Percentiles rank a stretch among this genome's conserved stretches.
These are phyloP conservation scores for Phytophthora rubi DNA, from an alignment of 352 stramenopile genomes.

Conservation along the genomic window DNA sequence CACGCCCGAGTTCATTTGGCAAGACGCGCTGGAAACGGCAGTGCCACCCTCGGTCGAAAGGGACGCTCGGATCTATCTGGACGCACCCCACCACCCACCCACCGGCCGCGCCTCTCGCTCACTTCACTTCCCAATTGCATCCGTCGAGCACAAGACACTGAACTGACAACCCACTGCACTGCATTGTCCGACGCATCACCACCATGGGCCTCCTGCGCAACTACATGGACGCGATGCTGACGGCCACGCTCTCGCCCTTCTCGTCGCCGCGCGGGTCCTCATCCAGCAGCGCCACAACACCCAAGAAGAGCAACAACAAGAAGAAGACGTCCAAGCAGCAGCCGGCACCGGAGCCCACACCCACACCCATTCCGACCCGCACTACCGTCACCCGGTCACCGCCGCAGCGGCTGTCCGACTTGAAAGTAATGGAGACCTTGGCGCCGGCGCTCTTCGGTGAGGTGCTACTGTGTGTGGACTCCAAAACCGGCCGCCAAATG, in stretches of 20 bases:
- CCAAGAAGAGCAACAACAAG: slow-evolving; percentile 20
- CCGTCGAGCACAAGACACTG: slow-evolving; percentile 7
- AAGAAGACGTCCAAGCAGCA: slow-evolving; percentile 11
- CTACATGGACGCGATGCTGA: slow-evolving; percentile 43
- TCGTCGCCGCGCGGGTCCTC: slow-evolving; percentile 20
- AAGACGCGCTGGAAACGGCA: slow-evolving; percentile 26
- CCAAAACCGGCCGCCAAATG: slow-evolving; percentile 41
- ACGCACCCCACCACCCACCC: slow-evolving; percentile 14
- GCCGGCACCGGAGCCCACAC: not conserved
- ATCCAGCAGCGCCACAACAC: slow-evolving; percentile 16
- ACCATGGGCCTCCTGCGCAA: slow-evolving; percentile 42
- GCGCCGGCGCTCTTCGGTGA: slow-evolving; percentile 65
- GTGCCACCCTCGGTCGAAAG: slow-evolving; percentile 26
- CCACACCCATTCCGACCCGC: not conserved
- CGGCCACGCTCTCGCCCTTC: slow-evolving; percentile 34
- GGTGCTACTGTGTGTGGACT: slow-evolving; percentile 60
- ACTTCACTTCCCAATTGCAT: slow-evolving; percentile 43
- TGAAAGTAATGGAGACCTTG: slow-evolving; percentile 48
- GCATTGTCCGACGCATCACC: slow-evolving; percentile 4
- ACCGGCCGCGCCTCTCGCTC: slow-evolving; percentile 10
- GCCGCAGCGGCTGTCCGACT: slow-evolving; percentile 40
- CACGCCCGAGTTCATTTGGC: slow-evolving; percentile 16
- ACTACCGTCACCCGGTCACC: slow-evolving; percentile 34
- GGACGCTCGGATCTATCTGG: slow-evolving; percentile 33
- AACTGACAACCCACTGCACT: not conserved